Conservation (phyloP, 2,329 filamentous ascomycete genomes). For the Plectosphaerella plurivora region DNA sequence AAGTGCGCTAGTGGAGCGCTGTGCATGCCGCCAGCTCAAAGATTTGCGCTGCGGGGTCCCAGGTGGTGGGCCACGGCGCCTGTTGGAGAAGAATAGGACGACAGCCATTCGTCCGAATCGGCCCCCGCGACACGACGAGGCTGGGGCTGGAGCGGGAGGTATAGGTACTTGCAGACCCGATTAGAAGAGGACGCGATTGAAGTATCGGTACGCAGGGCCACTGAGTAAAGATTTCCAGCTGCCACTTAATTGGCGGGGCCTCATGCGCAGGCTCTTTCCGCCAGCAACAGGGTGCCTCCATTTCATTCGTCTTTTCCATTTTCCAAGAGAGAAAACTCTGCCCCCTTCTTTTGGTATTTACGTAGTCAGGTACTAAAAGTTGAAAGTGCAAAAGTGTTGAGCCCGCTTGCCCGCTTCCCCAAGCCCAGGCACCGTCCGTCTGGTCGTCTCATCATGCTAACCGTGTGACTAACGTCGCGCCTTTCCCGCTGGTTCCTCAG, state of each 20-base stretch:
- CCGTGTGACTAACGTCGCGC: no score
- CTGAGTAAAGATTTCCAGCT: background rate
- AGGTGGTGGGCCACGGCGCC: background rate
- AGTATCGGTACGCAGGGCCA: no score
- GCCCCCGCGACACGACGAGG: background rate
- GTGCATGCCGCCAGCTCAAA: background rate
- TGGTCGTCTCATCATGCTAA: no score
- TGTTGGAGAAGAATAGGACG: background rate
- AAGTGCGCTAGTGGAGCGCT: background rate
- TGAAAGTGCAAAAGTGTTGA: no score
- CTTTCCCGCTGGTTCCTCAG: no score
- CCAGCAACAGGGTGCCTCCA: background rate
- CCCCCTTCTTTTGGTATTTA: no score
- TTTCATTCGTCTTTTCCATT: background rate
- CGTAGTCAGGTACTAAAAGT: no score
- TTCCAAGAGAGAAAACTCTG: no score
- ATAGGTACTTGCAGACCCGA: background rate
- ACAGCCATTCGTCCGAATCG: background rate
- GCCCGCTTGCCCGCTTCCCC: no score
- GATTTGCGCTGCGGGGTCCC: conserved; percentile 4
- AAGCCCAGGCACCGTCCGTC: no score
- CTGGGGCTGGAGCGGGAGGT: background rate
- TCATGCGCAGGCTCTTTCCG: background rate
- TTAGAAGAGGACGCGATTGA: no score
- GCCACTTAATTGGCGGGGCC: background rate